Conservation (phyloP, 2,329 filamentous ascomycete species). For the Cordyceps tenuipes region DNA sequence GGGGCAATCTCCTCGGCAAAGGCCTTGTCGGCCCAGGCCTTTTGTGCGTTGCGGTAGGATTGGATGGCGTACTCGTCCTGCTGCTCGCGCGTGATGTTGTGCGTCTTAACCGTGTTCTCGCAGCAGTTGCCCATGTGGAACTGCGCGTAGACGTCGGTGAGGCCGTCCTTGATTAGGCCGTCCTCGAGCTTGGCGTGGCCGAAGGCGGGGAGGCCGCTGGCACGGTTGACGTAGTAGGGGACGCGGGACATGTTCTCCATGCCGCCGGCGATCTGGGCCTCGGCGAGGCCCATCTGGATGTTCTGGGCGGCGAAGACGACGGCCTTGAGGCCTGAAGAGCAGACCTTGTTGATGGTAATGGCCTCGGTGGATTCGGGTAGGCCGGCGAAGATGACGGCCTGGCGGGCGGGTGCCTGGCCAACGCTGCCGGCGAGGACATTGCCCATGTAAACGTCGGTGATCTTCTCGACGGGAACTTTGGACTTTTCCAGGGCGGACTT, state of each 20-base stretch:
- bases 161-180: slow-evolving; percentile 84
- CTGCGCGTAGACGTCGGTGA: slow-evolving; percentile 94
- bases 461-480: slow-evolving; percentile 67
- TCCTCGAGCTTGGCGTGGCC: slow-evolving; percentile 85
- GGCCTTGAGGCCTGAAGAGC: slow-evolving; percentile 88
- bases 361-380: slow-evolving; percentile 76
- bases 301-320: slow-evolving; percentile 86
- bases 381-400: slow-evolving; percentile 83
- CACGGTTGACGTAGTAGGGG: slow-evolving; percentile 79
- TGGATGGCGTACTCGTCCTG: slow-evolving; percentile 88
- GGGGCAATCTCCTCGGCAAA: slow-evolving; percentile 88
- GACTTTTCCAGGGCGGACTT: slow-evolving; percentile 85
- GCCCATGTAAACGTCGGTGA: slow-evolving; percentile 95
- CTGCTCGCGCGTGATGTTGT: slow-evolving; percentile 69
- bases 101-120: slow-evolving; percentile 87
- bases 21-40: slow-evolving; percentile 72
- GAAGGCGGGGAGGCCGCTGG: slow-evolving; percentile 75
- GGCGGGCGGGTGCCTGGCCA: slow-evolving; percentile 85
- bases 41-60: slow-evolving; percentile 83
- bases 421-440: slow-evolving; percentile 80
- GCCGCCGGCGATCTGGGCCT: slow-evolving; percentile 85
- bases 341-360: slow-evolving; percentile 96
- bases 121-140: slow-evolving; percentile 98
- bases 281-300: slow-evolving; percentile 82
- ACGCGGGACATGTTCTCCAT: slow-evolving; percentile 98